phyloP scores from a whole-genome alignment of 805 yeast species.

The Wickerhamomyces silvicola region DNA sequence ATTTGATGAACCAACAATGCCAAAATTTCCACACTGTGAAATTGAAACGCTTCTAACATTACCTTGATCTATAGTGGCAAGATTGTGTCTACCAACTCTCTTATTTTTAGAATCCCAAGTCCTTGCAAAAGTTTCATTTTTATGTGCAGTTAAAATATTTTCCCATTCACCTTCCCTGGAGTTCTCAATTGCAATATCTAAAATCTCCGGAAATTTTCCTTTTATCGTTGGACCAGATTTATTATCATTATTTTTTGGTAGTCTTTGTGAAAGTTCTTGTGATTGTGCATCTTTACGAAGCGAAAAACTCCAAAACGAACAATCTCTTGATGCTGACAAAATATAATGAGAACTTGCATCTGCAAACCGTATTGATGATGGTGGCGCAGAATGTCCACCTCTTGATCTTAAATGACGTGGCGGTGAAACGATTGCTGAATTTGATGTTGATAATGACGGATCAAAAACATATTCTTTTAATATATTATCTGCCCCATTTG shows the following conservation, averaged over 20 bases:
- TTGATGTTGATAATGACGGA: constrained; percentile 67
- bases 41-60: constrained; percentile 68
- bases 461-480: constrained; percentile 90
- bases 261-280: constrained; percentile 82
- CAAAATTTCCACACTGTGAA: constrained; percentile 94
- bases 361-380: constrained; percentile 68
- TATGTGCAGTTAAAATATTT: constrained; percentile 82
- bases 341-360: constrained; percentile 77
- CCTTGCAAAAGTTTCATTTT: constrained; percentile 74
- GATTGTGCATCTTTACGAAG: constrained; percentile 94
- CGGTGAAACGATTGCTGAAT: constrained; percentile 63
- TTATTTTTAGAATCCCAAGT: constrained; percentile 84
- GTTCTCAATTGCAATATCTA: constrained; percentile 62
- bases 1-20: constrained; percentile 76
- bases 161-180: constrained; percentile 90
- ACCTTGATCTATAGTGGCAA: constrained; percentile 74
- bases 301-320: constrained; percentile 86
- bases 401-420: constrained; percentile 89
- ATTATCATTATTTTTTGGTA: constrained; percentile 38
- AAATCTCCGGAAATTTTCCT: constrained; percentile 74
- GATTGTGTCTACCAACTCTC: constrained; percentile 68
- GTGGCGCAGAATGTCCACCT: constrained; percentile 97
- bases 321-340: constrained; percentile 81
- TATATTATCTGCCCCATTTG: constrained; percentile 87
- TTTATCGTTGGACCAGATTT: constrained; percentile 51